Conservation (phyloP, 2,329 filamentous ascomycete genomes). For the Fusarium albidum region DNA sequence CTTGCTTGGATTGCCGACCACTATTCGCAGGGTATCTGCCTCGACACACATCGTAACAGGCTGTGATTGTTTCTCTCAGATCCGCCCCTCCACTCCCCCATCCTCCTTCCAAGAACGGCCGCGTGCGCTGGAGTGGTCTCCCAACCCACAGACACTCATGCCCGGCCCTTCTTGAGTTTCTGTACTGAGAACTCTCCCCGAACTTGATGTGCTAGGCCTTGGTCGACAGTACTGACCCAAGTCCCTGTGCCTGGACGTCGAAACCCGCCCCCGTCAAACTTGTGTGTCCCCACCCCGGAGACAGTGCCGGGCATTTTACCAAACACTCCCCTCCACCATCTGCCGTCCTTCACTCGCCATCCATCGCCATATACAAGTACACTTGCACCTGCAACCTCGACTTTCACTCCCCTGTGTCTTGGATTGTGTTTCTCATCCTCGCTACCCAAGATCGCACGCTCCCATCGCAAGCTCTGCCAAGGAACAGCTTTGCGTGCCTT, state of each 20-base stretch:
- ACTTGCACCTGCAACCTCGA: conserved; percentile 54
- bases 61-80: conserved; percentile 38
- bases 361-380: conserved; percentile 57
- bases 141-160: conserved; percentile 38
- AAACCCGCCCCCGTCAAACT: conserved; percentile 45
- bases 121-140: conserved; percentile 49
- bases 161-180: conserved; percentile 37
- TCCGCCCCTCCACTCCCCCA: conserved; percentile 39
- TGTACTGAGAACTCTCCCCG: conserved; percentile 41
- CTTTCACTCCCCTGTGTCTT: conserved; percentile 35
- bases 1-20: too few species aligned
- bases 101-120: conserved; percentile 61
- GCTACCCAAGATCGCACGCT: conserved; percentile 21
- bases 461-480: conserved; percentile 25
- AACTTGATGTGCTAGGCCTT: conserved; percentile 40
- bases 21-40: conserved; percentile 35
- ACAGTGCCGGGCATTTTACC: conserved; percentile 59
- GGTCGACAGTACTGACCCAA: conserved; percentile 40
- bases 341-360: conserved; percentile 52
- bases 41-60: conserved; percentile 33
- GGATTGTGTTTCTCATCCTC: conserved; percentile 22
- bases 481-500: conserved; percentile 18
- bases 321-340: conserved; percentile 59
- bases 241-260: conserved; percentile 50
- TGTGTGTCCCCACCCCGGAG: conserved; percentile 51